Evolutionary conservation across 139 green algal genomes (phyloP).

Genomic region (Haematococcus lacustris): DNA sequence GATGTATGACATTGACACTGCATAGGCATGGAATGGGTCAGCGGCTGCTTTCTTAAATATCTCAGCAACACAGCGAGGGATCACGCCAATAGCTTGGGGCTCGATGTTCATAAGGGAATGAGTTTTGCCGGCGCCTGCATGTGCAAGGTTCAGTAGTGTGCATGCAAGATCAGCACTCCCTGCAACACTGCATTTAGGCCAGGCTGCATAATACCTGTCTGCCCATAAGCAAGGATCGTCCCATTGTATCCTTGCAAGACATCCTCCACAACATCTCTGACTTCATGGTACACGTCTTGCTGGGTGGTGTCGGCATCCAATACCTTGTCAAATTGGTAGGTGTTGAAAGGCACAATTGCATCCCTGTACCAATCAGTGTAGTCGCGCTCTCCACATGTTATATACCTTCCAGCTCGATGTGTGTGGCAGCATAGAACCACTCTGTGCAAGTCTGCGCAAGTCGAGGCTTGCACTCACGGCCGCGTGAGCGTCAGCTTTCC

Average conservation of each 20-base stretch:
- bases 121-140: constrained; percentile 72
- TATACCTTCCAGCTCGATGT: no score
- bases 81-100: constrained; percentile 68
- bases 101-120: constrained; percentile 67
- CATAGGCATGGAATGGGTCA: constrained; percentile 51
- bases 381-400: no score
- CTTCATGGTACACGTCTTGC: constrained; percentile 60
- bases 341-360: no score
- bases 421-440: no score
- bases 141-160: neutral
- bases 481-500: no score
- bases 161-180: neutral
- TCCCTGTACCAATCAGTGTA: no score
- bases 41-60: constrained; percentile 54
- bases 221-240: constrained; percentile 76
- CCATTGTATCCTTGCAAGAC: constrained; percentile 74
- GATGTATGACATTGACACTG: constrained; percentile 72
- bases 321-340: constrained; percentile 30
- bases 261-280: constrained; percentile 58
- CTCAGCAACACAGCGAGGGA: constrained; percentile 47
- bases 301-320: constrained; percentile 47
- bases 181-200: neutral
- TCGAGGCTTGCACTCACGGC: no score
- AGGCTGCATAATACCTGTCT: constrained; percentile 26
- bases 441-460: no score